Conservation (phyloP, 2,329 filamentous ascomycete species). For the Trichoderma guizhouense region DNA sequence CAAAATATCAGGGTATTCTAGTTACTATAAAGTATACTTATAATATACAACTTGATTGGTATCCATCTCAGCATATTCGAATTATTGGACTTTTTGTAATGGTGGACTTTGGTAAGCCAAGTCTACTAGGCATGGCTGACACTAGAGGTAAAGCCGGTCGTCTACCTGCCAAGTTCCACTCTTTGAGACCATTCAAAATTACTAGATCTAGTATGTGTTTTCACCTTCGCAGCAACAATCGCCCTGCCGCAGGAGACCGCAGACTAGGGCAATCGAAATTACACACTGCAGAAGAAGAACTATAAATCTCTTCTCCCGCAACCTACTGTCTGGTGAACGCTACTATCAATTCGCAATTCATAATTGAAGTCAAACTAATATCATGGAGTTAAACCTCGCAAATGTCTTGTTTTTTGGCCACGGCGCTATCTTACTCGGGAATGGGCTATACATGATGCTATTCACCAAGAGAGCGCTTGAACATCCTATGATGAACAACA, state of each 20-base stretch:
- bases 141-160: neutral
- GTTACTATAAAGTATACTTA: too few relatives aligned
- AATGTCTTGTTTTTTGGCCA: neutral
- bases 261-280: neutral
- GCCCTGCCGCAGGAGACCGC: neutral
- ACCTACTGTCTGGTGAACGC: neutral
- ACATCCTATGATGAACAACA: neutral
- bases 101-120: too few relatives aligned
- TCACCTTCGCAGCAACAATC: neutral
- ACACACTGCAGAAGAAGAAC: neutral
- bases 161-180: neutral
- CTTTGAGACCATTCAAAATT: too few relatives aligned
- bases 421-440: neutral
- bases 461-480: neutral
- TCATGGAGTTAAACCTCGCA: neutral
- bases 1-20: too few relatives aligned
- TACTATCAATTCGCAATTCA: neutral
- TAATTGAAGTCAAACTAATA: neutral
- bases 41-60: too few relatives aligned
- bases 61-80: too few relatives aligned
- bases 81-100: too few relatives aligned
- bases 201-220: too few relatives aligned
- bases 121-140: too few relatives aligned
- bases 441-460: neutral
- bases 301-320: neutral